phyloP scores from a whole-genome alignment of 2,329 filamentous ascomycete genomes.

The Calonectria pseudoturangicola region DNA sequence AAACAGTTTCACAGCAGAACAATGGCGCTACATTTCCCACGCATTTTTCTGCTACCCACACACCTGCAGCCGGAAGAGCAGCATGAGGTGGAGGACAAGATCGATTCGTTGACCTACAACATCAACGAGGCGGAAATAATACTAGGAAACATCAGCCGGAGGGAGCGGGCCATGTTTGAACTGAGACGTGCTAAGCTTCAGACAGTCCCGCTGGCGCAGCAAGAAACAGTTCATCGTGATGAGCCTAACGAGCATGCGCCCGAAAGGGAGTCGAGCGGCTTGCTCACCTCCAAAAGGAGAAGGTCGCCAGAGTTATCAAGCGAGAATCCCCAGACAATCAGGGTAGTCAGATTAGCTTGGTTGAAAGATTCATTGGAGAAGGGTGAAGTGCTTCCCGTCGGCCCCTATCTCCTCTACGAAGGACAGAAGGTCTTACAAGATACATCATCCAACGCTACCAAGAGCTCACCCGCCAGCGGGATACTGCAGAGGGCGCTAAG shows the following conservation, averaged over 20 bases:
- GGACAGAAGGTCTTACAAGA: slow-evolving; percentile 61
- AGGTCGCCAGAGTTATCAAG: slow-evolving; percentile 34
- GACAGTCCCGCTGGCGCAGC: slow-evolving; percentile 65
- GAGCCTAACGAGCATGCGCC: slow-evolving; percentile 8
- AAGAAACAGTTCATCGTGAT: slow-evolving; percentile 11
- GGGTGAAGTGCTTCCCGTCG: slow-evolving; percentile 66
- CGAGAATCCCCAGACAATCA: slow-evolving; percentile 59
- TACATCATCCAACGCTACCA: slow-evolving; percentile 5
- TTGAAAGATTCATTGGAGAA: slow-evolving; percentile 71
- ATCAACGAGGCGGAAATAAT: slow-evolving; percentile 83
- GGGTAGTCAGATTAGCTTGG: slow-evolving; percentile 77
- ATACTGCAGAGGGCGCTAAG: slow-evolving; percentile 43
- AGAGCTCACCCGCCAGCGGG: slow-evolving; percentile 35
- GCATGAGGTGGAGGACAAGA: slow-evolving; percentile 77
- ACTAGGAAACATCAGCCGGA: slow-evolving; percentile 82
- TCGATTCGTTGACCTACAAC: slow-evolving; percentile 82
- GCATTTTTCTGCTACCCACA: slow-evolving; percentile 83
- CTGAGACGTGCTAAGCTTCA: slow-evolving; percentile 79
- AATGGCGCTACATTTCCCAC: slow-evolving; percentile 67
- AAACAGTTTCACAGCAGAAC: background rate
- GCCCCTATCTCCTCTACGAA: slow-evolving; percentile 73
- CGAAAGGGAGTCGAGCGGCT: slow-evolving; percentile 26
- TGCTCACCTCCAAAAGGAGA: slow-evolving; percentile 46
- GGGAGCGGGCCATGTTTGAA: slow-evolving; percentile 85
- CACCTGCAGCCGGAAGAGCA: slow-evolving; percentile 80